Percentiles rank a stretch among this genome's conserved stretches.
These are phyloP conservation scores for Schrenkiella parvula DNA, from an alignment of 345 rosid species.

Conservation along the genomic window DNA sequence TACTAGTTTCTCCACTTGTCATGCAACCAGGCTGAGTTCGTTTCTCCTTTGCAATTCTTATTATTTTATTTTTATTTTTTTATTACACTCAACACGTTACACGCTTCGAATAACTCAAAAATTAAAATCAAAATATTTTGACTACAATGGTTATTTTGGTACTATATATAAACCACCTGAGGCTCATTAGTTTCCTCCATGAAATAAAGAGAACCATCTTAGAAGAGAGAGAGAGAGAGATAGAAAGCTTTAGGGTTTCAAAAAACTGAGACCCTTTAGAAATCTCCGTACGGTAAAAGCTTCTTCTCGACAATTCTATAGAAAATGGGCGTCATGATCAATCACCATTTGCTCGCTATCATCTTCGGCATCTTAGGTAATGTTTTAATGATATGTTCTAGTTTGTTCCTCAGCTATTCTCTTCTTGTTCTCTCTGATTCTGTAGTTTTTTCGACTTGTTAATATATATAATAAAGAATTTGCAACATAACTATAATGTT, in stretches of 20 bases:
- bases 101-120: constrained; percentile 20
- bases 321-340: constrained; percentile 37
- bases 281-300: constrained; percentile 3
- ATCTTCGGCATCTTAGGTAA: constrained; percentile 78
- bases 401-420: neutral
- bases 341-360: constrained; percentile 38
- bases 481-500: constrained; percentile 17
- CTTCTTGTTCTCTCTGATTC: neutral
- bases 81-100: constrained; percentile 24
- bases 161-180: constrained; percentile 37
- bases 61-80: neutral
- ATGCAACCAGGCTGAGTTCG: constrained; percentile 50
- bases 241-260: constrained; percentile 35
- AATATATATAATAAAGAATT: neutral
- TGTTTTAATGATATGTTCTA: neutral
- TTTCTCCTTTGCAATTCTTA: constrained; percentile 27
- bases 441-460: neutral
- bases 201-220: constrained; percentile 12
- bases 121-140: neutral
- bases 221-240: constrained; percentile 15
- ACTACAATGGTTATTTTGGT: constrained; percentile 25
- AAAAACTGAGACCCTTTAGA: constrained; percentile 22
- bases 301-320: neutral
- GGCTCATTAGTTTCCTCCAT: constrained; percentile 24
- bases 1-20: constrained; percentile 66